phyloP scores from a whole-genome alignment of 331 rosid genomes.

The Acacia concinna region DNA sequence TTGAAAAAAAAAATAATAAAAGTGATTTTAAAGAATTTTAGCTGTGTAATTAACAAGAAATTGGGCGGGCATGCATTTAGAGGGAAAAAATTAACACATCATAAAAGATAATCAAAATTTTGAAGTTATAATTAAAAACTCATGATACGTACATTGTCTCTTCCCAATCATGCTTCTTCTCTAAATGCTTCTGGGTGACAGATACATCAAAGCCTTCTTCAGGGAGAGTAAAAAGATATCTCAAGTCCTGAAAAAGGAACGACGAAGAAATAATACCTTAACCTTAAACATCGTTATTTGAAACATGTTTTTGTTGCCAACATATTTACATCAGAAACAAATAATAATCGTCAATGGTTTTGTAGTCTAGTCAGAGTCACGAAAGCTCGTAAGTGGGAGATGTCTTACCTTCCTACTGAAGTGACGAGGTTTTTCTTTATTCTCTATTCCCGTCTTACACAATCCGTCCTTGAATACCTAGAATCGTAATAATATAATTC shows the following conservation, averaged over 20 bases:
- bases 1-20: too few relatives aligned
- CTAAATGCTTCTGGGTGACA: conserved; percentile 78
- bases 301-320: not conserved
- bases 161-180: conserved; percentile 72
- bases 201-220: conserved; percentile 88
- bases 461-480: conserved; percentile 86
- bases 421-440: conserved; percentile 85
- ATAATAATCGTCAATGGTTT: not conserved
- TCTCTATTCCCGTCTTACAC: conserved; percentile 85
- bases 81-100: too few relatives aligned
- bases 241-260: conserved; percentile 66
- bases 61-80: too few relatives aligned
- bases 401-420: conserved; percentile 58
- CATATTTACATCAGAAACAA: not conserved
- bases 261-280: conserved; percentile 6
- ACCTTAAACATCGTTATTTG: too few relatives aligned
- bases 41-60: too few relatives aligned
- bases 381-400: too few relatives aligned
- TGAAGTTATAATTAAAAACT: conserved; percentile 4
- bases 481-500: conserved; percentile 29
- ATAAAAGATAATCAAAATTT: too few relatives aligned
- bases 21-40: too few relatives aligned
- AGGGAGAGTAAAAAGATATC: conserved; percentile 83
- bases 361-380: too few relatives aligned
- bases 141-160: conserved; percentile 57